Conservation (phyloP, 306 rosid genomes). For the Medicago truncatula region DNA sequence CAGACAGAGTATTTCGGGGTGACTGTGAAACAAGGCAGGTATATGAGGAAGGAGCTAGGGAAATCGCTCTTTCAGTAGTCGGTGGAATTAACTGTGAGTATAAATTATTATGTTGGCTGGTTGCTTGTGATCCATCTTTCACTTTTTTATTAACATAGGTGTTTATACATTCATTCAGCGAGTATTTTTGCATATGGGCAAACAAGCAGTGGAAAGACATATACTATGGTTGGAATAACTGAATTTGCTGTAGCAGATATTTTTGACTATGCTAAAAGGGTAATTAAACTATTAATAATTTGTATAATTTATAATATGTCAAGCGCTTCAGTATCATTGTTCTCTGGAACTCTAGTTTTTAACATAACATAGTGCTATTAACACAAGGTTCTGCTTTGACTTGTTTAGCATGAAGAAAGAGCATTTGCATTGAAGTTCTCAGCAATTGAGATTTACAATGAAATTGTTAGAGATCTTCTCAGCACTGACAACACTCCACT, state of each 20-base stretch:
- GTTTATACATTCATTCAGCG: slow-evolving; percentile 62
- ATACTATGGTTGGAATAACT: slow-evolving; percentile 96
- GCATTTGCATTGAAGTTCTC: slow-evolving; percentile 90
- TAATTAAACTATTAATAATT: slow-evolving; percentile 44
- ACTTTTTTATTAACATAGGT: slow-evolving; percentile 32
- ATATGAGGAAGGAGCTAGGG: slow-evolving; percentile 87
- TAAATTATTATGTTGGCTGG: slow-evolving; percentile 17
- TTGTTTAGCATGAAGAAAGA: slow-evolving; percentile 90
- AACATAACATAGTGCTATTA: slow-evolving; percentile 31
- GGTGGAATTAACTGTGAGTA: slow-evolving; percentile 92
- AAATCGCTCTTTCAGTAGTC: slow-evolving; percentile 93
- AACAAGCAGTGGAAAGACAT: slow-evolving; percentile 99
- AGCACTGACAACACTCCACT: slow-evolving; percentile 82
- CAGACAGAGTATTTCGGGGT: slow-evolving; percentile 90
- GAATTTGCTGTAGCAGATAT: slow-evolving; percentile 90
- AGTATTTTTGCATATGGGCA: slow-evolving; percentile 98
- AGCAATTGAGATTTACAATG: slow-evolving; percentile 98
- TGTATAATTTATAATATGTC: not conserved
- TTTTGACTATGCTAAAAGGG: slow-evolving; percentile 84
- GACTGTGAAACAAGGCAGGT: slow-evolving; percentile 87
- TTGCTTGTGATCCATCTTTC: slow-evolving; percentile 44
- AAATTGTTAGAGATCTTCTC: slow-evolving; percentile 94
- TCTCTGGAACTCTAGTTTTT: slow-evolving; percentile 27
- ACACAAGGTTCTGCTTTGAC: slow-evolving; percentile 36
- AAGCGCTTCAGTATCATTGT: slow-evolving; percentile 1